Conservation (phyloP, 805 yeast genomes). For the Blastobotrys muscicola region DNA sequence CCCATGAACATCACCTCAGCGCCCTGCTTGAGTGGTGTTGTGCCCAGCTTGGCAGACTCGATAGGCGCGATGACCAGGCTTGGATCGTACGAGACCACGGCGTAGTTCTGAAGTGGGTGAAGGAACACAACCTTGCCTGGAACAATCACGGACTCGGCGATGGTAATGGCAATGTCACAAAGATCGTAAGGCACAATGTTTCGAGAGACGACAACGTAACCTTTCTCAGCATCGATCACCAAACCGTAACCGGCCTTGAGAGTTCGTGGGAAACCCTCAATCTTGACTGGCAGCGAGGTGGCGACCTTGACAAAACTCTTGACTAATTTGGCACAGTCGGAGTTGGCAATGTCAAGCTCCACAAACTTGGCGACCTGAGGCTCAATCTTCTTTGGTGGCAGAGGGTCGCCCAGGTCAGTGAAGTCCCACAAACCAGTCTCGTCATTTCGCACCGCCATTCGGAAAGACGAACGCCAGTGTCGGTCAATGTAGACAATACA, state of each 20-base stretch:
- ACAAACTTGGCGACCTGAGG: conserved; percentile 47
- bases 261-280: conserved; percentile 66
- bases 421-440: conserved; percentile 51
- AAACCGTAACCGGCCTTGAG: conserved; percentile 64
- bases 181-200: conserved; percentile 74
- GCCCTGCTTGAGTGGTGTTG: conserved; percentile 46
- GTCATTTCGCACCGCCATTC: conserved; percentile 54
- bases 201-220: conserved; percentile 72
- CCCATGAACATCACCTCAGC: conserved; percentile 74
- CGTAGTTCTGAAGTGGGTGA: conserved; percentile 83
- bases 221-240: conserved; percentile 69
- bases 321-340: conserved; percentile 44
- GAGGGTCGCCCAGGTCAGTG: conserved; percentile 41
- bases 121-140: conserved; percentile 74
- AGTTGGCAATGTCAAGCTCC: conserved; percentile 32
- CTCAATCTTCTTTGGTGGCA: conserved; percentile 41
- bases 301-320: conserved; percentile 66
- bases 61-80: conserved; percentile 60
- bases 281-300: conserved; percentile 52
- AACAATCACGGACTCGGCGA: conserved; percentile 77
- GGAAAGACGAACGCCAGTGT: conserved; percentile 71
- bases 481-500: conserved; percentile 68
- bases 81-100: conserved; percentile 77
- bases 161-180: conserved; percentile 62
- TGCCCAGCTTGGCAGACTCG: conserved; percentile 53